Conservation (phyloP, 2,329 filamentous ascomycete species). For the Penicillium verrucosum region DNA sequence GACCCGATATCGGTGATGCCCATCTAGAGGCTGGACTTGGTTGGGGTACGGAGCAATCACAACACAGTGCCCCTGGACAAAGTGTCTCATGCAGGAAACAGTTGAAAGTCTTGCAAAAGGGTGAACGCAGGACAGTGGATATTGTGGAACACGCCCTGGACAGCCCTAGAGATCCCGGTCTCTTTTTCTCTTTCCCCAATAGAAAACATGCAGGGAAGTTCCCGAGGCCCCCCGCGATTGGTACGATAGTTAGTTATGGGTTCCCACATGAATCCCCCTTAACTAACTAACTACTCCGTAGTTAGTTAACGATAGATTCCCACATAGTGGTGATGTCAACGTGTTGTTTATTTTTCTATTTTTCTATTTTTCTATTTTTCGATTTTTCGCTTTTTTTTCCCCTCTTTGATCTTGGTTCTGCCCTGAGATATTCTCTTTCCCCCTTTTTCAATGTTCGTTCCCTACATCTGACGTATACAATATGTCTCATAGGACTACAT, state of each 20-base stretch:
- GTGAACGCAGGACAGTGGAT: not conserved
- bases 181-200: not conserved
- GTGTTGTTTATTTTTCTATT: too few species aligned
- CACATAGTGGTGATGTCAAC: too few species aligned
- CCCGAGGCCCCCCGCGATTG: too few species aligned
- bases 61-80: not conserved
- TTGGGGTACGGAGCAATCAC: not conserved
- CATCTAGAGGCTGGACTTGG: not conserved
- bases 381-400: not conserved
- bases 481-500: not conserved
- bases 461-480: not conserved
- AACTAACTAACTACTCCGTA: too few species aligned
- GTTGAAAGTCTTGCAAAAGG: not conserved
- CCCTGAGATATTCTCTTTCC: too few species aligned
- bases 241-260: too few species aligned
- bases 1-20: not conserved
- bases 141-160: not conserved
- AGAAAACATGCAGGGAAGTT: too few species aligned
- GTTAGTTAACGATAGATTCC: too few species aligned
- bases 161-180: not conserved
- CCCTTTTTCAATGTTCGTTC: not conserved
- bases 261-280: too few species aligned
- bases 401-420: too few species aligned
- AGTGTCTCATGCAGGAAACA: slow-evolving; percentile 1
- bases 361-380: too few species aligned